Conservation (phyloP, 2,329 filamentous ascomycete genomes). For the Nothophaeocryptopus gaeumannii region DNA sequence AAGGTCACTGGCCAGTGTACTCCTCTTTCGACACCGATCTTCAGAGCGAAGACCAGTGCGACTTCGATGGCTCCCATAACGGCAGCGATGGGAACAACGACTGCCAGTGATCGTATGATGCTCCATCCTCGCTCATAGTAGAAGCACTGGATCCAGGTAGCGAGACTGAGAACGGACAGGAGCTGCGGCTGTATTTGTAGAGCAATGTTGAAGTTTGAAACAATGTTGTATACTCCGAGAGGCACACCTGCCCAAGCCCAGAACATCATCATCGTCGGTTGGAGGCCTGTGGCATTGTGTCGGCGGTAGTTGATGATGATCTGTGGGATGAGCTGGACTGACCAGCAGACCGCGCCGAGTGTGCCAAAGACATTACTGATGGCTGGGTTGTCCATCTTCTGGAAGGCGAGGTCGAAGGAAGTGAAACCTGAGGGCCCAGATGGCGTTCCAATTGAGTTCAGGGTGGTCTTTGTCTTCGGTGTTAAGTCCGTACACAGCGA, state of each 20-base stretch:
- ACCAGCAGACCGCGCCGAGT: conserved; percentile 64
- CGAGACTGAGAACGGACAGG: conserved; percentile 50
- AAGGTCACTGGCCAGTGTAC: conserved; percentile 61
- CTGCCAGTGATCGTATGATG: conserved; percentile 46
- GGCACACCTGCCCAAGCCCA: conserved; percentile 68
- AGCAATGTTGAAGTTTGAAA: conserved; percentile 53
- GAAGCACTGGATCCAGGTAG: conserved; percentile 57
- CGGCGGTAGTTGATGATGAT: conserved; percentile 66
- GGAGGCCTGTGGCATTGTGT: conserved; percentile 63
- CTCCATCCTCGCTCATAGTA: conserved; percentile 59
- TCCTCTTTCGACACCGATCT: conserved; percentile 43
- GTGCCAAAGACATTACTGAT: conserved; percentile 58
- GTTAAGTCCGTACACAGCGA: too few relatives aligned
- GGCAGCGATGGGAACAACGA: conserved; percentile 52
- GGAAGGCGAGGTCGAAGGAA: not conserved
- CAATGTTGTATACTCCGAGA: conserved; percentile 61
- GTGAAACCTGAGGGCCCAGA: not conserved
- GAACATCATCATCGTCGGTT: conserved; percentile 69
- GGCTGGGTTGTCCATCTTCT: conserved; percentile 17
- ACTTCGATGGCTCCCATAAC: conserved; percentile 60
- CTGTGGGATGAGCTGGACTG: conserved; percentile 66
- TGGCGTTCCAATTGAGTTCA: too few relatives aligned
- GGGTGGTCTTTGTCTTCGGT: too few relatives aligned
- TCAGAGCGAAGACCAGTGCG: conserved; percentile 57
- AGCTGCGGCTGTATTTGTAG: conserved; percentile 57